A percentile compares a stretch with the other conserved stretches of the same genome.
phyloP scores from a whole-genome alignment of 768 basidiomycete genomes.

The Tricholoma sp. region DNA sequence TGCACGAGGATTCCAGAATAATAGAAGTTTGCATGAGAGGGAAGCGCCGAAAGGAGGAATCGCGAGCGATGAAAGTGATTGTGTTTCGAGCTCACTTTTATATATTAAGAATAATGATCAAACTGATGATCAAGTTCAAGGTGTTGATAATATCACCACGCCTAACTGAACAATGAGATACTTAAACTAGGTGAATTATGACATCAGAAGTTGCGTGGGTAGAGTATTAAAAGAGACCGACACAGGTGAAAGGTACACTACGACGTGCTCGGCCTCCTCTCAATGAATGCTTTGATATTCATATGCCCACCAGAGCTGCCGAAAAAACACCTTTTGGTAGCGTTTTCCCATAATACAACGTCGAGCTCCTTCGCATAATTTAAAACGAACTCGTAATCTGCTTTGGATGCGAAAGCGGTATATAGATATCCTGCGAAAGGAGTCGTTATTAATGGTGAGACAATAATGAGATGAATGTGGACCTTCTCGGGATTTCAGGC shows the following conservation, averaged over 20 bases:
- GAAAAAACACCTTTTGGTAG: conserved; percentile 74
- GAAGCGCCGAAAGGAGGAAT: neutral
- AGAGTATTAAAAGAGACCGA: neutral
- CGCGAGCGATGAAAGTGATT: neutral
- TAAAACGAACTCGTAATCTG: conserved; percentile 83
- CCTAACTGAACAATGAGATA: conserved; percentile 38
- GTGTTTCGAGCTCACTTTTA: neutral
- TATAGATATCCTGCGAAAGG: conserved; percentile 71
- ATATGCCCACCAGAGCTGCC: conserved; percentile 72
- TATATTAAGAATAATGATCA: neutral
- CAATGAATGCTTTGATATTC: conserved; percentile 76
- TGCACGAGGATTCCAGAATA: neutral
- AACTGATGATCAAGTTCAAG: neutral
- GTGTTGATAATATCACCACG: no score
- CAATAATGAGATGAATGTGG: conserved; percentile 17
- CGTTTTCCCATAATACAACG: conserved; percentile 81
- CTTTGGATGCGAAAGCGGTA: conserved; percentile 79
- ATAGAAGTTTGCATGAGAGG: conserved; percentile 1
- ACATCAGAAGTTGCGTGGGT: neutral
- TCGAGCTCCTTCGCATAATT: conserved; percentile 80
- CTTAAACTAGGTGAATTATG: conserved; percentile 6
- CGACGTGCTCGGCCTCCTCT: conserved; percentile 49
- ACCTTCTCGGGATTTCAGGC: conserved; percentile 88
- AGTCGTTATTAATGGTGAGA: conserved; percentile 19
- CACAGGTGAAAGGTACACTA: conserved; percentile 4